Base-by-base conservation (phyloP, 2,329 filamentous ascomycete genomes). In the Hypoxylon sp. region DNA sequence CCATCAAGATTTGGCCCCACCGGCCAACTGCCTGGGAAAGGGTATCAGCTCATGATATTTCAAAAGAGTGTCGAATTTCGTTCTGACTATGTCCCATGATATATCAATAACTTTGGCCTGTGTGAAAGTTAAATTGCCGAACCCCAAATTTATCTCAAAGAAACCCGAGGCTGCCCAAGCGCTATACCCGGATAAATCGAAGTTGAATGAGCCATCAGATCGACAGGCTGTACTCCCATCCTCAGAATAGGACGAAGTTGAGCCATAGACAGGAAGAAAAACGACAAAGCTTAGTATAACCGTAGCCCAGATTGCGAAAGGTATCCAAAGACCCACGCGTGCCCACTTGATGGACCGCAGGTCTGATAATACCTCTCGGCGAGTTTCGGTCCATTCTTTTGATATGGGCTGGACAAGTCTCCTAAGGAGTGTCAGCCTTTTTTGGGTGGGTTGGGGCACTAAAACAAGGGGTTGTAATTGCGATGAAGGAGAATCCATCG, bases 21-120 rank as follows among this genome's bases (percentile, higher is more conserved):
- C 77, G 73, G 1, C 77, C 76, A 15, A 79, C 60, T 1, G 73
- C 61, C 77, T 79, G 8, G 6, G 3, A 13, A 21, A 29, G 5
- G n/a, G 15, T 10, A 24, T 57, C 6, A 65, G 44, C 6, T 24
- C 4, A 37, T 15, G 0, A 6, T n/a, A 2, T 31, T 27, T 10
- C 6, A 15, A 17, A 17, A 15, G 47, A 2, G 17, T 11, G 27
- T 21, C n/a, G 6, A 21, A 1, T 24, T 13, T n/a, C 3, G n/a
- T 56, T 11, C 53, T 55, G 1, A 67, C 71, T 50, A 72, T 58
- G 21, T 69, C 68, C 71, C 66, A 72, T 13, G 44, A 29, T 44
- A 63, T 69, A 39, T 72, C 70, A 29, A 73, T 66, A 8, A 71
- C 21, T 46, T 72, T 73, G 1, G 46, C 62, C 21, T 67, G 10